Evolutionary conservation across 2,329 filamentous ascomycete genomes (phyloP).

Genomic region (Colletotrichum lupini): DNA sequence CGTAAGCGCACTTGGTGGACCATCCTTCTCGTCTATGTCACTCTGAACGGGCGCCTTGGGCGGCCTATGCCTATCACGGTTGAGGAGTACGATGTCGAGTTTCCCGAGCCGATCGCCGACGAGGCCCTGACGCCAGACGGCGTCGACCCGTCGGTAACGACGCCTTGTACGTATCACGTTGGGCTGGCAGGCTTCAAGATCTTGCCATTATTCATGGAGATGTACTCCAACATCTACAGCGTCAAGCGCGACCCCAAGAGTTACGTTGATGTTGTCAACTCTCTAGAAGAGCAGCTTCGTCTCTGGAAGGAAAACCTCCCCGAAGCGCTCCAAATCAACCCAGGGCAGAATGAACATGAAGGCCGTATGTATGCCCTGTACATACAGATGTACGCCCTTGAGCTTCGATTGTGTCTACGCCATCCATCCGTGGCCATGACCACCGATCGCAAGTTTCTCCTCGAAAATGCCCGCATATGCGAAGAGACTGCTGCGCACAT

Average conservation of each 20-base stretch:
- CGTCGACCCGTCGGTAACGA: constrained; percentile 63
- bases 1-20: constrained; percentile 84
- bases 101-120: constrained; percentile 78
- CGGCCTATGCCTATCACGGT: constrained; percentile 79
- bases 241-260: constrained; percentile 70
- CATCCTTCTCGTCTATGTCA: constrained; percentile 73
- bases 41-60: constrained; percentile 80
- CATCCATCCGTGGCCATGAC: constrained; percentile 71
- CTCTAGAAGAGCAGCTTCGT: constrained; percentile 72
- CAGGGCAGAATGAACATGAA: constrained; percentile 47
- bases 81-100: constrained; percentile 82
- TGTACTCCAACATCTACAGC: constrained; percentile 82
- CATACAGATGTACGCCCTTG: constrained; percentile 63
- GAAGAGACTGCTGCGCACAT: constrained; percentile 74
- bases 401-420: constrained; percentile 69
- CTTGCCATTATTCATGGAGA: constrained; percentile 74
- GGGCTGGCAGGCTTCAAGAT: constrained; percentile 75
- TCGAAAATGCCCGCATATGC: constrained; percentile 73
- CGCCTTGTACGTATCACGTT: constrained; percentile 75
- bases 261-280: constrained; percentile 72
- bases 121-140: constrained; percentile 74
- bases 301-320: constrained; percentile 75
- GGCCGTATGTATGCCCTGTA: constrained; percentile 64
- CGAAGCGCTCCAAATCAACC: constrained; percentile 63
- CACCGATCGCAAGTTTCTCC: constrained; percentile 64